Base-by-base conservation (phyloP, 169 alveolate species). In the Cryptosporidium ryanae region DNA sequence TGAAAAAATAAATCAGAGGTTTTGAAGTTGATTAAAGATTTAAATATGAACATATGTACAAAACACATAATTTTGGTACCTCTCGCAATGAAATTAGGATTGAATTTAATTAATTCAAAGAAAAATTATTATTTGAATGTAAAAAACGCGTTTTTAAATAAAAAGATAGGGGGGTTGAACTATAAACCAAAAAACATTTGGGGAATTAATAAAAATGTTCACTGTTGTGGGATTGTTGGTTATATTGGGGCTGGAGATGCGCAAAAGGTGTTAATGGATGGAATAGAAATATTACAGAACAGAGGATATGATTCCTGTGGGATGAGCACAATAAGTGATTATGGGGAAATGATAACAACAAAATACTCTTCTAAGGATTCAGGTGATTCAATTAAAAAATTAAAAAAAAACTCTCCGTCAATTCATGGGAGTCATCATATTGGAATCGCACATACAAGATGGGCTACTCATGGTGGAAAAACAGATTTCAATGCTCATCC, bases 391-490 rank as follows among this genome's bases (percentile, higher is more conserved):
- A 91, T 94, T 38, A 94, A 93, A 54, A 93, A 93, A 49, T 82
- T 96, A 83, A 91, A 92, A 59, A 68, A 82, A 12, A 93, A 92
- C 52, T 82, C 94, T 32, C 66, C 83, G 32, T 65, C 89, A 38
- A 90, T 92, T 44, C 99, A 97, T 90, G 76, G 66, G 63, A 90
- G 92, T 66, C 92, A 94, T 82, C 89, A 65, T 67, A 92, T 96
- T 6, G 99, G 99, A 17, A 97, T 98, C 46, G 99, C 99, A 10
- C 99, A 98, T 90, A 98, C 99, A 34, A 91, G 99, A 49, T 98
- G 99, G 99, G 99, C 99, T 0, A 98, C 99, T 0, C 98, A 97
- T 92, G 99, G 99, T 21, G 96, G 96, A 5, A 96, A 96, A 67
- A 96, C 98, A 2, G 99, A 97, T 81, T 91, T 90, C 34, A 97